A percentile compares a stretch with the other conserved stretches of the same genome.
phyloP scores from a whole-genome alignment of 2,329 filamentous ascomycete genomes.

The Aspergillus alliaceus region DNA sequence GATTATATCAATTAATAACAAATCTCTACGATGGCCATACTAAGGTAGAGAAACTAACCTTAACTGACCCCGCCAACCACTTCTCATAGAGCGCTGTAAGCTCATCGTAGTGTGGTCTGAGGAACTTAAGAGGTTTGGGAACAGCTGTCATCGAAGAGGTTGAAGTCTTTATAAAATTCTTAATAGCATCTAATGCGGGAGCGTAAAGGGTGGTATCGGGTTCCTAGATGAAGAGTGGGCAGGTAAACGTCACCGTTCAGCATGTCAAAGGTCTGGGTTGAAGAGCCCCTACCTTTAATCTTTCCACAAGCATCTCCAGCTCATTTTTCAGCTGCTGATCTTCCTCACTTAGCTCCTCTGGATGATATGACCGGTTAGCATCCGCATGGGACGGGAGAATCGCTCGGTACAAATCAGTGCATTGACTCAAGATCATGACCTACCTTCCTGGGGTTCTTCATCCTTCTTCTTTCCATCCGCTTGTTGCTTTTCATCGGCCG shows the following conservation, averaged over 20 bases:
- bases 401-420: neutral
- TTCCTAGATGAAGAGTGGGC: constrained; percentile 59
- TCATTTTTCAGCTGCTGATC: constrained; percentile 98
- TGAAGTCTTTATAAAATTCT: constrained; percentile 97
- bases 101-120: constrained; percentile 92
- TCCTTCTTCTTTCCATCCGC: constrained; percentile 73
- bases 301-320: constrained; percentile 95
- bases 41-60: constrained; percentile 54
- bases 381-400: constrained; percentile 36
- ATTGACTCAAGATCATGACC: constrained; percentile 21
- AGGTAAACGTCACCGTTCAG: constrained; percentile 27
- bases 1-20: constrained; percentile 1
- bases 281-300: constrained; percentile 68
- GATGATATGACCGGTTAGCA: constrained; percentile 38
- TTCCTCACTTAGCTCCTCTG: constrained; percentile 94
- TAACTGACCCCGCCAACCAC: constrained; percentile 82
- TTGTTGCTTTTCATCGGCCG: constrained; percentile 68
- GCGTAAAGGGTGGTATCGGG: constrained; percentile 85
- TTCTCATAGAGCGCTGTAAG: constrained; percentile 84
- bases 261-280: constrained; percentile 6
- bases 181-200: constrained; percentile 91
- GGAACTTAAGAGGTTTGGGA: constrained; percentile 96
- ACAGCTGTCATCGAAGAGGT: constrained; percentile 99
- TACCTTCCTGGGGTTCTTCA: constrained; percentile 65
- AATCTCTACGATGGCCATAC: constrained; percentile 7